Base-by-base conservation (phyloP, 164 flowering plant species). In the Chimonanthus praecox region DNA sequence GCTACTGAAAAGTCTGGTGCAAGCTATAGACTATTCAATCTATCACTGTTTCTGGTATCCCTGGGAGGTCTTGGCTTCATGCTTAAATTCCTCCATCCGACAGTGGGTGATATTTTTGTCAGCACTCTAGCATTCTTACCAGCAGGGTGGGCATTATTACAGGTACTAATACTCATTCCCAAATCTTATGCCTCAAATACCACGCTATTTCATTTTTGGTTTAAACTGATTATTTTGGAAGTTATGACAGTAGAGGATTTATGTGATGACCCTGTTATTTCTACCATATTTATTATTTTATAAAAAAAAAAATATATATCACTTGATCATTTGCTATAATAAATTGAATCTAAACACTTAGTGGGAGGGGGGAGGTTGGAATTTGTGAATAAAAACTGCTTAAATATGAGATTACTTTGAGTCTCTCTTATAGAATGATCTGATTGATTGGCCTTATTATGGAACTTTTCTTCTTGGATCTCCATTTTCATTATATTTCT, bases 61-160 rank as follows among this genome's bases (percentile, higher is more conserved):
- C 45, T 92, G 8, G 90, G 85, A 68, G 81, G 84, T 47, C 73
- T 92, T 3, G 86, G 65, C 48, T 62, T 94, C 44, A 77, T 91
- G 66, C 90, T 96, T 76, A 68, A 75, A 7, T 84, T 92, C 79
- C 89, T 90, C 10, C 81, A 76, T 63, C 94, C 94, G 75, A 91
- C 91, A 2, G 82, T 87, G 20, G 96, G 97, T 60, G 99, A 96
- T 82, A 87, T 94, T 44, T 90, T 94, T 67, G 89, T 89, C 50
- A 84, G 98, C 79, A 81, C 94, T 48, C 78, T 96, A 68, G 98
- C 97, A 74, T 96, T 94, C 84, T 67, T 89, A 81, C 99, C 99
- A 4, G 90, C 99, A 43, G 98, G 98, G 66, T 94, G 98, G 99
- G 99, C 98, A 47, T 69, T 96, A 67, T 82, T 96, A n/a, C 90